Base-by-base conservation (phyloP, 495 filamentous ascomycete genomes). In the Niebla homalea region DNA sequence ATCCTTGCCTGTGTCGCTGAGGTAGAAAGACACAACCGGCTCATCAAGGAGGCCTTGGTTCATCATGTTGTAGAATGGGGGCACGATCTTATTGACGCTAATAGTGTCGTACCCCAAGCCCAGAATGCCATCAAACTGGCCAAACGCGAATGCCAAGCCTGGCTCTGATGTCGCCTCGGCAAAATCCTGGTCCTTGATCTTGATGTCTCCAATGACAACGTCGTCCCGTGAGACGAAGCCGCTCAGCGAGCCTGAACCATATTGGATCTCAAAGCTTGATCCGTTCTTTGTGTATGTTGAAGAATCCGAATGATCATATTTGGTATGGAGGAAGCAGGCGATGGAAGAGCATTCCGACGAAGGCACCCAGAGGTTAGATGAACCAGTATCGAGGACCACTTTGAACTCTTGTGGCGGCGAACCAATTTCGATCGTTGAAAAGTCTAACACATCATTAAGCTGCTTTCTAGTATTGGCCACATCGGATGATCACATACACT, bases 361-460 rank as follows among this genome's bases (percentile, higher is more conserved):
- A 4, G 93, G 93, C 47, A 99, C 93, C 93, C 93, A 99, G 48
- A 99, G 76, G 72, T 99, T 99, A 56, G 93, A 99, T 74, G 89
- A 96, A 54, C 93, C 93, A 22, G 93, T 99, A 64, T 99, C 93
- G 49, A 99, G 81, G 52, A 99, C 84, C 54, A 99, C 93, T 75
- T 99, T 99, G 80, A 99, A 99, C 47, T 70, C 70, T 70, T 99
- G 93, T 22, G 92, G 80, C 42, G 93, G 93, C 21, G 81, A 89
- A 59, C 93, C 93, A 60, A 99, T 77, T 51, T 80, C 72, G 65
- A 99, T 94, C 62, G 94, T 87, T 50, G 92, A 94, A 80, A 93
- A 99, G 72, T 99, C 89, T 96, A 60, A 14, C 7, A 14, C 21
- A 45, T 53, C 52, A 65, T 46, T 70, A 11, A 32, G 29, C 29